A percentile compares a stretch with the other conserved stretches of the same genome.
phyloP scores from a whole-genome alignment of 2,329 filamentous ascomycete species.

The Dryadomyces sulphureus region DNA sequence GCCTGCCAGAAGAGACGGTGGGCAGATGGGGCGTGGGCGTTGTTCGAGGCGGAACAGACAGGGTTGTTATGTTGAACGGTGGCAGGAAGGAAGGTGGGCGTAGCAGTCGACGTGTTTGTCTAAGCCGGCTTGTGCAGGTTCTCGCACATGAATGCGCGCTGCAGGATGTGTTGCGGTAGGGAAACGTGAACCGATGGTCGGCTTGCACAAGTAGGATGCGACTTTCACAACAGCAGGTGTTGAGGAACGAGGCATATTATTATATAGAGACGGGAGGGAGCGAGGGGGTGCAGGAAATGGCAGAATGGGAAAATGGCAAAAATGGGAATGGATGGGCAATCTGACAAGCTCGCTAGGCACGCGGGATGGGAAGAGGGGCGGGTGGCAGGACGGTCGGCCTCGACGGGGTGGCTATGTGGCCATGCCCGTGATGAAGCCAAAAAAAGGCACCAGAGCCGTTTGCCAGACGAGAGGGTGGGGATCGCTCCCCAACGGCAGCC shows the following conservation, averaged over 20 bases:
- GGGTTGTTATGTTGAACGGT: background rate
- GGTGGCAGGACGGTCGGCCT: background rate
- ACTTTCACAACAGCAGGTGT: background rate
- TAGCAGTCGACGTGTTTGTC: background rate
- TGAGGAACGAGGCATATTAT: background rate
- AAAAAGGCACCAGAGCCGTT: background rate
- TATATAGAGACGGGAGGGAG: background rate
- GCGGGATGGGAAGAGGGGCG: background rate
- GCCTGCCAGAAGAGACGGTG: no score
- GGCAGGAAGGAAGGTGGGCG: background rate
- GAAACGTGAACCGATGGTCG: background rate
- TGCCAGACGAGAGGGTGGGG: background rate
- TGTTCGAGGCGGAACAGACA: no score
- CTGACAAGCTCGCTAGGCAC: background rate
- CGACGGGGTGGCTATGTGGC: background rate
- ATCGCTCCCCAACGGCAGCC: no score
- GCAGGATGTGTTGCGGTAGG: background rate
- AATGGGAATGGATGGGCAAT: background rate
- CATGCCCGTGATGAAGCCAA: background rate
- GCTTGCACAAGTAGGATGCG: background rate
- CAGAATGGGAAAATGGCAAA: background rate
- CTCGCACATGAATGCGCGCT: background rate
- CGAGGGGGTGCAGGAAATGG: background rate
- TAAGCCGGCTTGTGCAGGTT: background rate
- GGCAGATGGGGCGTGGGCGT: no score